A percentile compares a stretch with the other conserved stretches of the same genome.
phyloP scores from a whole-genome alignment of 2,329 filamentous ascomycete species.

The Chrysosporium queenslandicum region DNA sequence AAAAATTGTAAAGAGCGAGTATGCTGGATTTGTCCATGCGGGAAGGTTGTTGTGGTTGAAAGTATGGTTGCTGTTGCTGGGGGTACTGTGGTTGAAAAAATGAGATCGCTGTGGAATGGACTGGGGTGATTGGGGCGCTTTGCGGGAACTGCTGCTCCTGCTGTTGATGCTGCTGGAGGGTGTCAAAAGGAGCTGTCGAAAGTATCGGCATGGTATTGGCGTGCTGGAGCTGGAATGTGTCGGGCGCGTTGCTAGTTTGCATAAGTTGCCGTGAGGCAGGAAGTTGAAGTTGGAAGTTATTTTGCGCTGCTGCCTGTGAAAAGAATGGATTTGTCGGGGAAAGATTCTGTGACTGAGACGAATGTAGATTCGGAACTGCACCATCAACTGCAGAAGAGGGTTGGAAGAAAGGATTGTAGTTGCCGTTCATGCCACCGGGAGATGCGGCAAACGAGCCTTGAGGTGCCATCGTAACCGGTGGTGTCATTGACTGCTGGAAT shows the following conservation, averaged over 20 bases:
- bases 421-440: conserved; percentile 28
- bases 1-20: conserved; percentile 39
- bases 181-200: conserved; percentile 22
- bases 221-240: conserved; percentile 23
- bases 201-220: conserved; percentile 33
- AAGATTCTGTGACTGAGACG: conserved; percentile 21
- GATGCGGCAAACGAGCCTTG: conserved; percentile 29
- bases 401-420: conserved; percentile 27
- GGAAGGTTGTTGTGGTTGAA: conserved; percentile 34
- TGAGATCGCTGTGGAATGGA: conserved; percentile 7
- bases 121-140: conserved; percentile 6
- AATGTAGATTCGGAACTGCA: conserved; percentile 19
- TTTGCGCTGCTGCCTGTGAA: conserved; percentile 22
- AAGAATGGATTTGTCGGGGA: conserved; percentile 31
- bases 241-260: conserved; percentile 13
- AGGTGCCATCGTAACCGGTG: conserved; percentile 30
- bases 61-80: conserved; percentile 19
- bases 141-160: conserved; percentile 11
- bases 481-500: conserved; percentile 37
- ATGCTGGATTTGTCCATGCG: conserved; percentile 40
- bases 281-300: conserved; percentile 21
- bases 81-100: conserved; percentile 17
- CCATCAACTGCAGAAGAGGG: conserved; percentile 23
- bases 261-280: neutral
- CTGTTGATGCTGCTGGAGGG: conserved; percentile 8